Evolutionary conservation across 2,329 filamentous ascomycete species (phyloP).

Genomic region (Epichloe scottii): DNA sequence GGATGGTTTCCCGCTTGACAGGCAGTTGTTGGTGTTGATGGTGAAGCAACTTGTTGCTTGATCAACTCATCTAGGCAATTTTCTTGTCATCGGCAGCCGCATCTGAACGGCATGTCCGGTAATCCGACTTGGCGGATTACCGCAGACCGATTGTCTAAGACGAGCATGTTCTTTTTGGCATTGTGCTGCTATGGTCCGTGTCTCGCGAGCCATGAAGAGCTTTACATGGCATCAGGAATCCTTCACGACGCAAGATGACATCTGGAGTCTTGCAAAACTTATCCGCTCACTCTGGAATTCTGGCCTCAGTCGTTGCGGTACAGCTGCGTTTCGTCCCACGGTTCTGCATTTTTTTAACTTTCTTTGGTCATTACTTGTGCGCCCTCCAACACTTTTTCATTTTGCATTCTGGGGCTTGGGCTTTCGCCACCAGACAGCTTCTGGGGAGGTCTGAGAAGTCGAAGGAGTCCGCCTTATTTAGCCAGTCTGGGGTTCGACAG

Average conservation of each 20-base stretch:
- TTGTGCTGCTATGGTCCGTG: not conserved
- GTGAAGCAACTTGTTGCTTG: not conserved
- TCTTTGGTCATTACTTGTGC: conserved; percentile 15
- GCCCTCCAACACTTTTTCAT: conserved; percentile 7
- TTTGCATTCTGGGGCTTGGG: conserved; percentile 12
- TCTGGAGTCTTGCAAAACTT: not conserved
- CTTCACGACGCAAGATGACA: conserved; percentile 4
- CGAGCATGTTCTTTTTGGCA: not conserved
- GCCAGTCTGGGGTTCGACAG: not conserved
- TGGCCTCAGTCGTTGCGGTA: conserved; percentile 24
- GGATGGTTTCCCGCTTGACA: conserved; percentile 17
- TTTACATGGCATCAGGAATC: not conserved
- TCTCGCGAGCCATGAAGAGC: not conserved
- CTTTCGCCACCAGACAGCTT: conserved; percentile 19
- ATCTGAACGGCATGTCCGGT: conserved; percentile 30
- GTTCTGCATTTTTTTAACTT: conserved; percentile 17
- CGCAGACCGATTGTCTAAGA: conserved; percentile 1
- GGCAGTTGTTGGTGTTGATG: conserved; percentile 7
- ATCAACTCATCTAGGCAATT: conserved; percentile 5
- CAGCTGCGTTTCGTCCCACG: conserved; percentile 17
- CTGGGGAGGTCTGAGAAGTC: conserved; percentile 22
- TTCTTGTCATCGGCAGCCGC: conserved; percentile 9
- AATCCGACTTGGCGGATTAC: conserved; percentile 13
- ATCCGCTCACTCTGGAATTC: conserved; percentile 1
- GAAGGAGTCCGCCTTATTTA: conserved; percentile 1